These are phyloP conservation scores for Nicotiana obtusifolia DNA, from an alignment of 257 asterid species.

Conservation along the genomic window DNA sequence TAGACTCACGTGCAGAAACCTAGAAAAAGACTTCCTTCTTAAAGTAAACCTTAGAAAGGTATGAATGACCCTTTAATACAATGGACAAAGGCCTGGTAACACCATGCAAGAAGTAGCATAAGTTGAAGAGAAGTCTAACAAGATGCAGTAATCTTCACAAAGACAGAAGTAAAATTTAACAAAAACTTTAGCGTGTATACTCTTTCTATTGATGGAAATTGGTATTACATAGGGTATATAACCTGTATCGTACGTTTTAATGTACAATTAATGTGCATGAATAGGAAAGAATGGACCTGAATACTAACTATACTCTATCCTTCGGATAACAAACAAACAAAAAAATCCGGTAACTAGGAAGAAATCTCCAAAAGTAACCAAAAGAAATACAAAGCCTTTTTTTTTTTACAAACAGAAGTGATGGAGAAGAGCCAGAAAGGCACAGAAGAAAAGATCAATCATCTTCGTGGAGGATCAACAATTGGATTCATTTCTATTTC, in stretches of 20 bases:
- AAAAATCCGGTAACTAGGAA: conserved; percentile 9
- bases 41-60: background rate
- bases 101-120: background rate
- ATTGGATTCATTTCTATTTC: conserved; percentile 66
- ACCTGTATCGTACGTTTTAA: conserved; percentile 15
- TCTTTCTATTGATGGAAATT: background rate
- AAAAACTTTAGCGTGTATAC: background rate
- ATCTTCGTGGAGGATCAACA: conserved; percentile 36
- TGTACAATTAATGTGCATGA: conserved; percentile 38
- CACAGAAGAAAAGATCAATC: conserved; percentile 7
- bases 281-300: conserved; percentile 29
- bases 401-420: conserved; percentile 17
- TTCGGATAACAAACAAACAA: conserved; percentile 22
- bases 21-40: background rate
- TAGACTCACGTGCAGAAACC: background rate
- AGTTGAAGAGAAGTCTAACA: background rate
- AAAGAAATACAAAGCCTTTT: conserved; percentile 20
- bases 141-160: background rate
- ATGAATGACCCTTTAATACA: background rate
- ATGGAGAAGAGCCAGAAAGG: background rate
- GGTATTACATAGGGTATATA: conserved; percentile 3
- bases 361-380: conserved; percentile 16
- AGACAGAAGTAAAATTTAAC: background rate
- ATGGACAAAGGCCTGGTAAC: background rate
- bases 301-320: conserved; percentile 28